Evolutionary conservation across 2,329 filamentous ascomycete genomes (phyloP), one percentile per base, ranked within the genome.

Genomic region (Colletotrichum noveboracense): DNA sequence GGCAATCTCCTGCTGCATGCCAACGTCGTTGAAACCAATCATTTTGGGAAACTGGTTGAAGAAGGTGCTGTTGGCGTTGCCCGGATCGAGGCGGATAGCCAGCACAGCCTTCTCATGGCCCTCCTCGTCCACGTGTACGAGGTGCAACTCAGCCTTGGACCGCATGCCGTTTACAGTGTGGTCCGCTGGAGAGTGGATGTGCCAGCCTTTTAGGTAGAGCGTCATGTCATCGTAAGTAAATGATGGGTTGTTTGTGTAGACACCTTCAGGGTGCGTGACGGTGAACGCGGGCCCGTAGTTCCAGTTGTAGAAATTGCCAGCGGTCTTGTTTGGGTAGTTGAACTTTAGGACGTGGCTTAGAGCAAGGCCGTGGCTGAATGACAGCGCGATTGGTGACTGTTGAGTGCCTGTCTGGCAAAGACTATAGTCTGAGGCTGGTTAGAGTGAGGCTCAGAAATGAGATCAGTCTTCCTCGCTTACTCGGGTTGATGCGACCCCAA

Each of bases 131-230:
- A 85, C 85, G 76, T 89, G 87, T 4, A 90, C 88, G 48, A 88
- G 82, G 79, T 89, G 88, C 24, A 89, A 80, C 77, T 90, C 88
- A 43, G 87, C 86, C 75, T 85, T 87, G 43, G 83, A 82, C 43
- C 85, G 83, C 48, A 84, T 81, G 38, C 85, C 85, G 62, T 84
- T 81, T 6, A 90, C 83, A 4, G 83, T 82, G 79, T 90, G 88
- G 72, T 90, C 88, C 7, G 87, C 87, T 0, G 88, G 88, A 0
- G 87, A 79, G 78, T 90, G 88, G 65, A 89, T 86, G 81, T 90
- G 88, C 87, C 87, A 90, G 62, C 87, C 87, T 55, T 81, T 83
- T 10, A 90, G 82, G 78, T 88, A 89, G 26, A 87, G 82, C 1
- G 86, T 89, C 75, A 85, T 81, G 79, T 88, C 85, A 68, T 88